Conservation (phyloP, 495 filamentous ascomycete genomes). For the Schizothecium vesticola region DNA sequence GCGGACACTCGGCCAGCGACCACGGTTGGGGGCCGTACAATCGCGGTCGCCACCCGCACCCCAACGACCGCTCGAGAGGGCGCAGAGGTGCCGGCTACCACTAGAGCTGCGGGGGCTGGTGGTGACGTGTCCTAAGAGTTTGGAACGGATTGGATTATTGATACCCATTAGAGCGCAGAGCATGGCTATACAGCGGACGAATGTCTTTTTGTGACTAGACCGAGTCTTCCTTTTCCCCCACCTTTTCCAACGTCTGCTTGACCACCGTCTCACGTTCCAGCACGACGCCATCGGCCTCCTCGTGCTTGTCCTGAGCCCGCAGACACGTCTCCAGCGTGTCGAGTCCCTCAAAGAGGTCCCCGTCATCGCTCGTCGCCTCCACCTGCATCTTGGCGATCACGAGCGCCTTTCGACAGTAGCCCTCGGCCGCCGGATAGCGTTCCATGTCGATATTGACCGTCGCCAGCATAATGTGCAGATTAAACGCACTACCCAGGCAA, state of each 20-base stretch:
- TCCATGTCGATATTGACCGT: background rate
- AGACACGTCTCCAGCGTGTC: background rate
- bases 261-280: background rate
- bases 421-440: background rate
- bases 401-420: background rate
- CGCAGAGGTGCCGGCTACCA: background rate
- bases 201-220: background rate
- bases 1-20: constrained; percentile 14
- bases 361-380: background rate
- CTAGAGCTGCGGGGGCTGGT: background rate
- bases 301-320: background rate
- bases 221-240: background rate
- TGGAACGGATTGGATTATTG: background rate
- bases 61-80: background rate
- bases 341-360: background rate
- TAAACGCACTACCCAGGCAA: background rate
- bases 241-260: background rate
- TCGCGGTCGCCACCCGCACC: constrained; percentile 17
- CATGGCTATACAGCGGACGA: background rate
- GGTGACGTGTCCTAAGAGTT: background rate
- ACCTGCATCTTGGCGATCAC: background rate
- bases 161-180: background rate
- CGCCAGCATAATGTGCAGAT: background rate
- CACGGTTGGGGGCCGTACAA: constrained; percentile 25
- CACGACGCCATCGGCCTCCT: background rate